A percentile compares a stretch with the other conserved stretches of the same genome.
phyloP scores from a whole-genome alignment of 2,329 filamentous ascomycete species.

The Trichoderma gracile region DNA sequence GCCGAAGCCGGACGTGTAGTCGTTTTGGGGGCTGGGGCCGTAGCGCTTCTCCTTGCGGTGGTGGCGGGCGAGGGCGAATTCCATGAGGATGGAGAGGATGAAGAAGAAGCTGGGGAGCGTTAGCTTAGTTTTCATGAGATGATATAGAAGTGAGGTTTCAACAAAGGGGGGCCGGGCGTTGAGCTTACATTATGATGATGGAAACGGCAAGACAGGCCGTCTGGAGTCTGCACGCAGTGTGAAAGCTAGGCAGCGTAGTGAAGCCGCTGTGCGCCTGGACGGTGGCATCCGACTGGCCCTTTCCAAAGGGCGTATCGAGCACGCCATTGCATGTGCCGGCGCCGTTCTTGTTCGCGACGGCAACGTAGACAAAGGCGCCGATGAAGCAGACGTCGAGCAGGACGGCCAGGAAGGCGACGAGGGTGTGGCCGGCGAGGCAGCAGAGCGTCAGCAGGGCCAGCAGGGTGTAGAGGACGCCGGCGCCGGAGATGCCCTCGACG shows the following conservation, averaged over 20 bases:
- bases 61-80: conserved; percentile 67
- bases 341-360: conserved; percentile 70
- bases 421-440: conserved; percentile 71
- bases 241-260: conserved; percentile 49
- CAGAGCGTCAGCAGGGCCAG: conserved; percentile 73
- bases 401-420: conserved; percentile 73
- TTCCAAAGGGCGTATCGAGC: conserved; percentile 69
- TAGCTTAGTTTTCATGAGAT: too few relatives aligned
- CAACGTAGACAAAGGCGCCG: conserved; percentile 79
- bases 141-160: too few relatives aligned
- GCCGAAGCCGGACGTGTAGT: conserved; percentile 62
- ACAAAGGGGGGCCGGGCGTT: too few relatives aligned
- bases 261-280: conserved; percentile 52
- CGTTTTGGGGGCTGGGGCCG: conserved; percentile 50
- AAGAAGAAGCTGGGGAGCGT: conserved; percentile 64
- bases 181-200: conserved; percentile 69
- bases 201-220: conserved; percentile 75
- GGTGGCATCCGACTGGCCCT: conserved; percentile 55
- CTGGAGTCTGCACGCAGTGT: conserved; percentile 69
- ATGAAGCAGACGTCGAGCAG: conserved; percentile 75
- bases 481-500: conserved; percentile 76
- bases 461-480: conserved; percentile 72
- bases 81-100: conserved; percentile 68
- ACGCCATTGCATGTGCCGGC: conserved; percentile 60
- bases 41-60: conserved; percentile 74